Evolutionary conservation across 371 early-diverging fungal species (phyloP).

Genomic region (Lichtheimia ornata): DNA sequence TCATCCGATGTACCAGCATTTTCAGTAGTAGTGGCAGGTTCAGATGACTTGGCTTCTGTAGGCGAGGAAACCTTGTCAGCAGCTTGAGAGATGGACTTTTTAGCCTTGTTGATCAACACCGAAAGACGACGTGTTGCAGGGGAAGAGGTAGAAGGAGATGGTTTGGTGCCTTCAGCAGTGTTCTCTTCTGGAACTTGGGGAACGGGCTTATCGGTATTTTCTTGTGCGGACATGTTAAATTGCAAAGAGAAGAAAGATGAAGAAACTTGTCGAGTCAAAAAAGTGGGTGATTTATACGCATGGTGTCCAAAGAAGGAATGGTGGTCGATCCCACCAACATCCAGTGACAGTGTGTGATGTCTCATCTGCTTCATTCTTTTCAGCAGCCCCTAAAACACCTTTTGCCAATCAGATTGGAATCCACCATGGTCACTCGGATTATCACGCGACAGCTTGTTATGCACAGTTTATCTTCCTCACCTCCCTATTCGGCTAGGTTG

Average conservation of each 20-base stretch:
- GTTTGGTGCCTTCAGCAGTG: conserved; percentile 1
- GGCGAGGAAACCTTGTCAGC: conserved; percentile 14
- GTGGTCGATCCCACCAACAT: no score
- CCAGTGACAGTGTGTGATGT: no score
- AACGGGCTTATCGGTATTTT: conserved; percentile 13
- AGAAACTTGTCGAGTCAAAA: no score
- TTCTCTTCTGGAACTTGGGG: conserved; percentile 16
- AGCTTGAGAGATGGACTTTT: conserved; percentile 16
- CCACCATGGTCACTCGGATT: no score
- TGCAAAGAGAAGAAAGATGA: conserved; percentile 14
- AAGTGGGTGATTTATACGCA: no score
- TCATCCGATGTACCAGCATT: background rate
- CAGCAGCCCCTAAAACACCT: no score
- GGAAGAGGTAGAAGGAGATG: conserved; percentile 13
- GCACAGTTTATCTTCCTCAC: no score
- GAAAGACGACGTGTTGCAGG: conserved; percentile 19
- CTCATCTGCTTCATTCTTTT: no score
- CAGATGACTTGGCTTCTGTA: background rate
- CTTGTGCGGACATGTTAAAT: conserved; percentile 2
- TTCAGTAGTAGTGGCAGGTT: conserved; percentile 2
- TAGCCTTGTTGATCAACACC: conserved; percentile 17
- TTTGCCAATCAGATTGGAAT: no score
- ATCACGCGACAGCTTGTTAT: no score
- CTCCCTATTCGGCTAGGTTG: no score
- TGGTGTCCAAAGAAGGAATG: no score